phyloP scores from a whole-genome alignment of 2,329 filamentous ascomycete genomes.

The Fusarium sp. region DNA sequence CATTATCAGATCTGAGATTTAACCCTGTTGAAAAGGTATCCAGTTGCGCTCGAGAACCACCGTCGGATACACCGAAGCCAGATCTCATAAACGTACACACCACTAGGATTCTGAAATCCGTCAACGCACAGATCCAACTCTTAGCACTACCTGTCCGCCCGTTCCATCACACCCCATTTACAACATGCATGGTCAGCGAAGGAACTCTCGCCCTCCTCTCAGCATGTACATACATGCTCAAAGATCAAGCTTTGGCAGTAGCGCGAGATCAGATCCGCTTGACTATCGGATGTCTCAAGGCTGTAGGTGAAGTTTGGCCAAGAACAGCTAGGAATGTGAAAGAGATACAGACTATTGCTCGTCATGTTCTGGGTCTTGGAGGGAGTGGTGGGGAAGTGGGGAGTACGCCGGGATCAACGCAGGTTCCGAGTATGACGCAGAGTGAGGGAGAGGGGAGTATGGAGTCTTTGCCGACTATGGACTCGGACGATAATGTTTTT shows the following conservation, averaged over 20 bases:
- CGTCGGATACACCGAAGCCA: neutral
- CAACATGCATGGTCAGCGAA: conserved; percentile 33
- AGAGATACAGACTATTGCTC: conserved; percentile 32
- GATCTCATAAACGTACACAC: conserved; percentile 32
- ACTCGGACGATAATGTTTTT: neutral
- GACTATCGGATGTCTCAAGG: conserved; percentile 24
- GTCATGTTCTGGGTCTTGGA: conserved; percentile 14
- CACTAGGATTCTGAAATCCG: conserved; percentile 8
- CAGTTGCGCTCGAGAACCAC: conserved; percentile 24
- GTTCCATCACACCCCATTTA: conserved; percentile 18
- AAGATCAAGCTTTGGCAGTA: conserved; percentile 1
- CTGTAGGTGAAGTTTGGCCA: conserved; percentile 12
- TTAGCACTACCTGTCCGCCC: conserved; percentile 11
- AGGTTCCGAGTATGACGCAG: neutral
- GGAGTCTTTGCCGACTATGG: neutral
- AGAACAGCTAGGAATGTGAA: conserved; percentile 26
- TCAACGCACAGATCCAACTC: conserved; percentile 27
- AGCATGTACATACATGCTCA: conserved; percentile 16
- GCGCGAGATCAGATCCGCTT: conserved; percentile 27
- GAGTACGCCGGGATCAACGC: neutral
- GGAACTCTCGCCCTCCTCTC: conserved; percentile 23
- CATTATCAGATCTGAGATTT: conserved; percentile 26
- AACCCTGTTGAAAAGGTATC: conserved; percentile 21
- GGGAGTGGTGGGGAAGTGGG: neutral
- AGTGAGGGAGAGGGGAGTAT: neutral